These are phyloP conservation scores for Epichloe sp. DNA, from an alignment of 2,329 filamentous ascomycete species.

Conservation along the genomic window DNA sequence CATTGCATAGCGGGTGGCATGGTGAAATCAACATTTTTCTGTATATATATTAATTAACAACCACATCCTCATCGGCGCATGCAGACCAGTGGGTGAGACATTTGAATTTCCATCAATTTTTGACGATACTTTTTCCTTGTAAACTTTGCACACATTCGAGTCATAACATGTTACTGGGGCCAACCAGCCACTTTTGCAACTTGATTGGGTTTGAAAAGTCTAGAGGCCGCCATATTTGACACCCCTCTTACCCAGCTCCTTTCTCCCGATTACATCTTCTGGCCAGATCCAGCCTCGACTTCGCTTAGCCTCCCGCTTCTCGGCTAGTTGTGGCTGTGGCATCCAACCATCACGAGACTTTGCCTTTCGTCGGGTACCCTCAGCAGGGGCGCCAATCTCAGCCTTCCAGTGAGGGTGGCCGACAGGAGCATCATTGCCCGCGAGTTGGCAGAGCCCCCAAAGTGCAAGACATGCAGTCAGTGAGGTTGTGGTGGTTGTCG, in stretches of 20 bases:
- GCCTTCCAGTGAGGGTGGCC: slow-evolving; percentile 52
- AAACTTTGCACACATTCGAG: background rate
- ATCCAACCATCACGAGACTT: slow-evolving; percentile 63
- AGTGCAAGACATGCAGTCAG: slow-evolving; percentile 62
- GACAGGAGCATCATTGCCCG: slow-evolving; percentile 38
- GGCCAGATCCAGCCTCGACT: slow-evolving; percentile 63
- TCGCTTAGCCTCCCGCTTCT: slow-evolving; percentile 66
- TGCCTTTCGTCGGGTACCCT: slow-evolving; percentile 57
- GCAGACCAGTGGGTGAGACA: background rate
- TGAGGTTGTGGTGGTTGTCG: slow-evolving; percentile 24
- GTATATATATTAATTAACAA: no score
- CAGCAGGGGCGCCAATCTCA: slow-evolving; percentile 63
- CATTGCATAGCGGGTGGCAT: background rate
- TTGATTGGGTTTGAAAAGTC: background rate
- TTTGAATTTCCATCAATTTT: background rate
- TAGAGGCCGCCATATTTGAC: slow-evolving; percentile 37
- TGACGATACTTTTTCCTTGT: background rate
- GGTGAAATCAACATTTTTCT: background rate
- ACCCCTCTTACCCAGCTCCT: slow-evolving; percentile 56
- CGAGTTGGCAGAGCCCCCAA: slow-evolving; percentile 65
- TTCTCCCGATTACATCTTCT: slow-evolving; percentile 57
- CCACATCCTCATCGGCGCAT: no score
- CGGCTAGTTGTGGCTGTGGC: slow-evolving; percentile 55
- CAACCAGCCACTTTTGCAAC: background rate
- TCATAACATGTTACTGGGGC: background rate